A percentile compares a stretch with the other conserved stretches of the same genome.
Conservation (phyloP, 306 rosid genomes). For the Glycine tomentella region DNA sequence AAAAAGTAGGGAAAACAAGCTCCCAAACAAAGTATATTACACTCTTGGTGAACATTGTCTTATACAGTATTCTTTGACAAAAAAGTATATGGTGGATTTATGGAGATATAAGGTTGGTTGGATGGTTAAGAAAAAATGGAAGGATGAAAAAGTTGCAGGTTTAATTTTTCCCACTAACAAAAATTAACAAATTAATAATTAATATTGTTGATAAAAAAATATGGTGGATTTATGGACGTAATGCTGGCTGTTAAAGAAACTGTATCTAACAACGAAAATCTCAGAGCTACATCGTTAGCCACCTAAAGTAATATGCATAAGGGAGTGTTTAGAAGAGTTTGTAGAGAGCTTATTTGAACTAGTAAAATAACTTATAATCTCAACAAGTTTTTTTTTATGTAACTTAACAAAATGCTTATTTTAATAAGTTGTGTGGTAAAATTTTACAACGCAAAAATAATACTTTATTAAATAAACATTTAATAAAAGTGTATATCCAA, state of each 20-base stretch:
- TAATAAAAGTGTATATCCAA: no score
- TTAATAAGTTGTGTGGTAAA: no score
- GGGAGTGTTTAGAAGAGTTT: background rate
- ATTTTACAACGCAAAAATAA: no score
- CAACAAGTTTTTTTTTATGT: background rate
- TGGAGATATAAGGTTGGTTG: no score
- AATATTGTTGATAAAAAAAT: no score
- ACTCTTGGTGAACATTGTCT: background rate
- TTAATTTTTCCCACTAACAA: no score
- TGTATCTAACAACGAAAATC: background rate
- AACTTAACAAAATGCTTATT: no score
- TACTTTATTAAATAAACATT: no score
- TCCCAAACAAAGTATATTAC: background rate
- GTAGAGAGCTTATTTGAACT: background rate
- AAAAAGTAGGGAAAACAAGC: conserved; percentile 7
- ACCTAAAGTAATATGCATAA: background rate
- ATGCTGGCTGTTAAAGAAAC: background rate
- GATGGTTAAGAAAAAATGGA: no score
- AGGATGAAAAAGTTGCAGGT: no score
- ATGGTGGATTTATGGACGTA: background rate
- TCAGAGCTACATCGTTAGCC: background rate
- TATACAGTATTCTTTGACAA: background rate
- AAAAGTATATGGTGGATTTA: no score
- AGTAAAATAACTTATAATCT: background rate
- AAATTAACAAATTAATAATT: no score